Conservation (phyloP, 129 eudicot species). For the Helianthus tuberosus region DNA sequence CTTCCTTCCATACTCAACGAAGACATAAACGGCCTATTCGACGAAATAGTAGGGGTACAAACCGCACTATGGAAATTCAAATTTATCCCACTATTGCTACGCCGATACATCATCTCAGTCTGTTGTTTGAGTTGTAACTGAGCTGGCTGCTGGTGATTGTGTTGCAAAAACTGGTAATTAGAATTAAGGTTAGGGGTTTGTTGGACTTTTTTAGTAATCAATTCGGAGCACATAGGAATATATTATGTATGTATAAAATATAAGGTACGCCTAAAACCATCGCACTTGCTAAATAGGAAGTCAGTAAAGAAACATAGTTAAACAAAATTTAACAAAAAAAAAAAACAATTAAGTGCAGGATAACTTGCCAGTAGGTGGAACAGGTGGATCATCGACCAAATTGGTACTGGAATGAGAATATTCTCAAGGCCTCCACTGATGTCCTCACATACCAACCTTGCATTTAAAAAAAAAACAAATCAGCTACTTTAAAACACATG, state of each 20-base stretch:
- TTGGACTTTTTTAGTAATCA: slow-evolving; percentile 34
- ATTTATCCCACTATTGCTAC: slow-evolving; percentile 82
- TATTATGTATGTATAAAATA: not conserved
- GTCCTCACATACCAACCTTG: slow-evolving; percentile 89
- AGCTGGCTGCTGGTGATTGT: slow-evolving; percentile 47
- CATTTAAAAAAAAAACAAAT: not conserved
- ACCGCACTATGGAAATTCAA: slow-evolving; percentile 74
- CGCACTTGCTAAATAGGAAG: not conserved
- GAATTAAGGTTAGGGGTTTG: slow-evolving; percentile 34
- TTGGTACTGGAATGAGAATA: slow-evolving; percentile 86
- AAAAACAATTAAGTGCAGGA: not conserved
- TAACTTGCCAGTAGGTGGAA: slow-evolving; percentile 65
- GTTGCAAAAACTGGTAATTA: slow-evolving; percentile 53
- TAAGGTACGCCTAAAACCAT: not conserved
- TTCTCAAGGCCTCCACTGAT: slow-evolving; percentile 70
- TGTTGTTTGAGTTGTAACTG: slow-evolving; percentile 69
- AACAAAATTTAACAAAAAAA: not conserved
- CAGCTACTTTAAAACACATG: slow-evolving; percentile 17
- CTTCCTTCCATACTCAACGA: slow-evolving; percentile 95
- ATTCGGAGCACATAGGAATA: not conserved
- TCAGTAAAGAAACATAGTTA: not conserved
- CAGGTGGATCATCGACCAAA: slow-evolving; percentile 80
- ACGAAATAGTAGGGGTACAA: slow-evolving; percentile 78
- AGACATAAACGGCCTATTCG: slow-evolving; percentile 80
- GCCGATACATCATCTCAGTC: slow-evolving; percentile 67